Percentiles rank a stretch among this genome's conserved stretches.
Conservation (phyloP, 2,329 filamentous ascomycete genomes). For the Aspergillus versicolor region DNA sequence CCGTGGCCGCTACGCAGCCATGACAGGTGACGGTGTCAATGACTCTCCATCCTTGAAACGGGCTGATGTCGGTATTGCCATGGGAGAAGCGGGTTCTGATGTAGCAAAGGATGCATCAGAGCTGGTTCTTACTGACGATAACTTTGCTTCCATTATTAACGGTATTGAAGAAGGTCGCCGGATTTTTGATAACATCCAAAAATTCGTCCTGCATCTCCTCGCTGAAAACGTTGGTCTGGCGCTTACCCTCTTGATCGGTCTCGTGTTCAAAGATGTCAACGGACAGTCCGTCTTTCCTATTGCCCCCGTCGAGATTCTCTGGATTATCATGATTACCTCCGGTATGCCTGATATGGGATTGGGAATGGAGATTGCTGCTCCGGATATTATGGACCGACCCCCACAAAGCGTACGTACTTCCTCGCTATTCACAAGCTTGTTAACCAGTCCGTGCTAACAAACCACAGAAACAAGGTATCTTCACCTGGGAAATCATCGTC, state of each 20-base stretch:
- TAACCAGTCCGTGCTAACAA: constrained; percentile 11
- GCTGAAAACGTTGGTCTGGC: constrained; percentile 83
- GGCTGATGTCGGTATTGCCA: constrained; percentile 84
- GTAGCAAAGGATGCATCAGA: constrained; percentile 71
- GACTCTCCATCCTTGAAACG: constrained; percentile 78
- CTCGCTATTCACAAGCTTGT: not conserved
- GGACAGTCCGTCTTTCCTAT: constrained; percentile 81
- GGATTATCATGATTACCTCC: constrained; percentile 93
- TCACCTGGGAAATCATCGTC: constrained; percentile 72
- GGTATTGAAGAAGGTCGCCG: constrained; percentile 80
- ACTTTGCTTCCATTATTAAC: constrained; percentile 82
- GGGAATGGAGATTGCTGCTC: constrained; percentile 72
- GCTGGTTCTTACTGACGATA: constrained; percentile 74
- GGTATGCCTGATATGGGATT: constrained; percentile 86
- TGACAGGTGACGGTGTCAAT: constrained; percentile 89
- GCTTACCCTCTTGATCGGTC: constrained; percentile 74
- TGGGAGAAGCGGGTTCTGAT: constrained; percentile 78
- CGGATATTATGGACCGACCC: constrained; percentile 76
- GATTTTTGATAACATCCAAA: constrained; percentile 89
- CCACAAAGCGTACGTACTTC: constrained; percentile 58
- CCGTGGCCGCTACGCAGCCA: constrained; percentile 72
- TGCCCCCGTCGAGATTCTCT: constrained; percentile 81
- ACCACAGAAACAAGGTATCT: constrained; percentile 61
- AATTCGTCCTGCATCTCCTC: constrained; percentile 78
- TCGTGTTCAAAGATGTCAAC: constrained; percentile 72